Evolutionary conservation across 139 green algal species (phyloP).

Genomic region (Chlamydomonas eustigma): DNA sequence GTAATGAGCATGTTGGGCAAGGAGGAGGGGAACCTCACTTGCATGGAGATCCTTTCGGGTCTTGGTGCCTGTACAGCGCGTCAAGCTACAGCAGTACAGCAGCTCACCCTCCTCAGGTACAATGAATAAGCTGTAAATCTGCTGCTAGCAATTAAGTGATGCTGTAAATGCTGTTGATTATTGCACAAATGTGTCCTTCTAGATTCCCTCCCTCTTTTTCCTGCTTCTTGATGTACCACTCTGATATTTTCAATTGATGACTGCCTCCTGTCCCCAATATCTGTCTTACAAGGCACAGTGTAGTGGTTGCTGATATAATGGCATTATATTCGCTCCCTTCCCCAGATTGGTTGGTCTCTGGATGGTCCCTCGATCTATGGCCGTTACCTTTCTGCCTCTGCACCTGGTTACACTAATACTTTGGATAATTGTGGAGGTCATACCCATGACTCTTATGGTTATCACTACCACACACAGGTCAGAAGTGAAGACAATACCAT

Average conservation of each 20-base stretch:
- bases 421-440: background rate
- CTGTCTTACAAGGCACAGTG: no score
- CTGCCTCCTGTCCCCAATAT: no score
- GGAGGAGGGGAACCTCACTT: conserved; percentile 2
- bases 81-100: conserved; percentile 1
- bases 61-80: conserved; percentile 3
- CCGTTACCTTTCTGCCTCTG: background rate
- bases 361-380: conserved; percentile 2
- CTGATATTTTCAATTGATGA: no score
- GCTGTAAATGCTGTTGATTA: no score
- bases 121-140: no score
- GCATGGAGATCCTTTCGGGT: conserved; percentile 4
- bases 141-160: no score
- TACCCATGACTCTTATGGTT: background rate
- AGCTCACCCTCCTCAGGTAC: background rate
- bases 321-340: background rate
- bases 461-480: conserved; percentile 15
- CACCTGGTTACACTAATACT: background rate
- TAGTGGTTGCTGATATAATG: no score
- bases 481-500: background rate
- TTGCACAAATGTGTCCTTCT: no score
- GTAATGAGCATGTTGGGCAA: conserved; percentile 6
- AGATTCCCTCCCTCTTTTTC: no score
- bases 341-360: conserved; percentile 7
- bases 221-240: no score